Percentiles rank a stretch among this genome's conserved stretches.
These are phyloP conservation scores for Cyclostephanos tholiformis DNA, from an alignment of 108 stramenopile genomes.

Conservation along the genomic window DNA sequence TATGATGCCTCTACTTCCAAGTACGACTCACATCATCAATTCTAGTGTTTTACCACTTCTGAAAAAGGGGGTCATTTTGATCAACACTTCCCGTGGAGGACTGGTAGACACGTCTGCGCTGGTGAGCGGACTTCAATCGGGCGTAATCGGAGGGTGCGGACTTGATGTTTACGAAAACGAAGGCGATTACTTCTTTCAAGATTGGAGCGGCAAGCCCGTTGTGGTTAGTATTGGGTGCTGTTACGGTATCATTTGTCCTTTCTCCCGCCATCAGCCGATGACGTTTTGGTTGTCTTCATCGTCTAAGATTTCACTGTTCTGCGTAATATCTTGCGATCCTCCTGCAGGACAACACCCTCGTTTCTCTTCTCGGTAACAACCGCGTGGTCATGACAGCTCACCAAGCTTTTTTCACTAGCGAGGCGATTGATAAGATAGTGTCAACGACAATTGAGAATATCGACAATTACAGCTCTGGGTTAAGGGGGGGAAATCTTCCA, in stretches of 20 bases:
- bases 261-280: too few relatives aligned
- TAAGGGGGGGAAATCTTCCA: slow-evolving; percentile 42
- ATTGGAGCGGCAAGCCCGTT: slow-evolving; percentile 65
- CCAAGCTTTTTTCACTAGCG: slow-evolving; percentile 85
- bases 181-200: slow-evolving; percentile 82
- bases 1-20: slow-evolving; percentile 72
- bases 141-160: slow-evolving; percentile 65
- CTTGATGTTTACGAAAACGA: slow-evolving; percentile 84
- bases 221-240: not conserved
- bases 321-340: too few relatives aligned
- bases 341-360: slow-evolving; percentile 42
- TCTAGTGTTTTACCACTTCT: slow-evolving; percentile 49
- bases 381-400: slow-evolving; percentile 67
- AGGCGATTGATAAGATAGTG: slow-evolving; percentile 80
- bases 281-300: too few relatives aligned
- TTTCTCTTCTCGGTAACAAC: slow-evolving; percentile 60
- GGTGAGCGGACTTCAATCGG: slow-evolving; percentile 60
- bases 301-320: too few relatives aligned
- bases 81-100: slow-evolving; percentile 81
- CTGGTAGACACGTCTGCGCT: slow-evolving; percentile 72
- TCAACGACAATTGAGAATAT: slow-evolving; percentile 68
- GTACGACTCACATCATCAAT: slow-evolving; percentile 69
- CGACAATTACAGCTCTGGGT: slow-evolving; percentile 43
- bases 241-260: too few relatives aligned
- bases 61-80: slow-evolving; percentile 66